Conservation (phyloP, 2,329 filamentous ascomycete genomes). For the Coleophoma eucalyptorum region DNA sequence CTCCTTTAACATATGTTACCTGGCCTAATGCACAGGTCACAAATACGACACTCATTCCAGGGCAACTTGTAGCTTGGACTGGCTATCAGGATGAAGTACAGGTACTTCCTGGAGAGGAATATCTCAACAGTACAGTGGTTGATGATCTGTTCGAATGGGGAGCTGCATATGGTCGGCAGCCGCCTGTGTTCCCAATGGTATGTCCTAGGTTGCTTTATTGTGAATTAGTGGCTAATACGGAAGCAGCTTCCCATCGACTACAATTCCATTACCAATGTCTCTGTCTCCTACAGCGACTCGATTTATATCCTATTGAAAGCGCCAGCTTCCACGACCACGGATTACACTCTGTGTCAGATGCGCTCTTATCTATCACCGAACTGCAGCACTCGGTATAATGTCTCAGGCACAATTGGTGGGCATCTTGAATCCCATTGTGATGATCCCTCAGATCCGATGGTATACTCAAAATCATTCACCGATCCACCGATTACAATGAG, state of each 20-base stretch:
- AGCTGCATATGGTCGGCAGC: constrained; percentile 40
- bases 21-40: constrained; percentile 46
- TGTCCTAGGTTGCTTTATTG: constrained; percentile 14
- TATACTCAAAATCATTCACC: constrained; percentile 45
- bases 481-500: constrained; percentile 29
- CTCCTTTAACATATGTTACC: constrained; percentile 57
- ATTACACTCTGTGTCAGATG: constrained; percentile 67
- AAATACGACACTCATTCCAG: constrained; percentile 28
- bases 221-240: neutral
- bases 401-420: constrained; percentile 54
- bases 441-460: constrained; percentile 45
- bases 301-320: constrained; percentile 64
- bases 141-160: constrained; percentile 72
- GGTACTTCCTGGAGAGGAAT: constrained; percentile 27
- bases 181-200: constrained; percentile 48
- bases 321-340: constrained; percentile 24
- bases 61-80: constrained; percentile 28
- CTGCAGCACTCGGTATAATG: constrained; percentile 61
- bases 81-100: constrained; percentile 39
- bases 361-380: constrained; percentile 58
- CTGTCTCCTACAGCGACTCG: constrained; percentile 42
- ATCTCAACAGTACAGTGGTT: constrained; percentile 53
- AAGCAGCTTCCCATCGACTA: constrained; percentile 50
- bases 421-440: constrained; percentile 59
- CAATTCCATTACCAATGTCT: constrained; percentile 63